phyloP scores from a whole-genome alignment of 164 flowering plant genomes.

The Nelumbo lutea region DNA sequence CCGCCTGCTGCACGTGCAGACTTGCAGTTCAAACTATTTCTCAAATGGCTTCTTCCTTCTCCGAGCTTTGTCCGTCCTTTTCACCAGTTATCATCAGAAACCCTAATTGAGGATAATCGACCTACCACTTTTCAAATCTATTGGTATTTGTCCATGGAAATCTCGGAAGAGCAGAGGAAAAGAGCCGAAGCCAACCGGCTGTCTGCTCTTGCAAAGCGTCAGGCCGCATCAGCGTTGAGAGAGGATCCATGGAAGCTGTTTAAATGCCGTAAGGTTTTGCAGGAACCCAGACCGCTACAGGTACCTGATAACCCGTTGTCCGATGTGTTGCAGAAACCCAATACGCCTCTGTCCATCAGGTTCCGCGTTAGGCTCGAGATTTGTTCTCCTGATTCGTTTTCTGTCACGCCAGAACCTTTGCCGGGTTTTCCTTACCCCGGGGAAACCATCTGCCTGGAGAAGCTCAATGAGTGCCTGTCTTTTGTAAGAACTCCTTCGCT shows the following conservation, averaged over 20 bases:
- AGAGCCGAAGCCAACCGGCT: constrained; percentile 72
- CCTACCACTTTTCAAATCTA: not conserved
- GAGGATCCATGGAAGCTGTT: constrained; percentile 42
- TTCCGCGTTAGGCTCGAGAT: constrained; percentile 71
- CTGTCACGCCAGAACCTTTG: constrained; percentile 42
- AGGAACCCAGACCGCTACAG: constrained; percentile 1
- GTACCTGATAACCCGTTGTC: not conserved
- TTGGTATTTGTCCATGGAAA: constrained; percentile 29
- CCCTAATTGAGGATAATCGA: not conserved
- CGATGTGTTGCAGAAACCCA: not conserved
- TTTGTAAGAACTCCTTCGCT: constrained; percentile 34
- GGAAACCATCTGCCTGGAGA: constrained; percentile 45
- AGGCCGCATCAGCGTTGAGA: constrained; percentile 20
- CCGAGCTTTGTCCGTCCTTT: not conserved
- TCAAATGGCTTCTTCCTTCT: too few relatives aligned
- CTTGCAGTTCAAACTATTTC: too few relatives aligned
- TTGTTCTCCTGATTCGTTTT: constrained; percentile 80
- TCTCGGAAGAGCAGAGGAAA: constrained; percentile 70
- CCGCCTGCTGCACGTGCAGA: too few relatives aligned
- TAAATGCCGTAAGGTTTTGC: constrained; percentile 52
- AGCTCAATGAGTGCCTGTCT: constrained; percentile 41
- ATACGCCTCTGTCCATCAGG: constrained; percentile 16
- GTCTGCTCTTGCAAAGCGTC: constrained; percentile 72
- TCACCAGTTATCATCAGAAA: not conserved
- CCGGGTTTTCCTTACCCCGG: constrained; percentile 54